Base-by-base conservation (phyloP, 768 basidiomycete species). In the Suillus cothurnatus region DNA sequence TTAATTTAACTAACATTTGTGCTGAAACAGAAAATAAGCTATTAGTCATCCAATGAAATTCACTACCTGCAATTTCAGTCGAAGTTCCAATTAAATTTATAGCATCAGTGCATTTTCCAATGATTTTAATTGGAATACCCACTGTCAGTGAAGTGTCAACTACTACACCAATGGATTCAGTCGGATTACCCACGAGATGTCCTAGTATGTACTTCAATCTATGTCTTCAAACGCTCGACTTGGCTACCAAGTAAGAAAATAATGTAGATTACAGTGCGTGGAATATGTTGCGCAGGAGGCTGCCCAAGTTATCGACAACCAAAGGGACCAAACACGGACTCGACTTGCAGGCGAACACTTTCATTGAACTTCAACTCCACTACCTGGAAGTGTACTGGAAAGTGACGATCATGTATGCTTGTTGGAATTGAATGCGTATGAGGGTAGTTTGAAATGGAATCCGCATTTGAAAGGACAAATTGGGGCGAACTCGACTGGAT, bases 271-370 rank as follows among this genome's bases (percentile, higher is more conserved):
- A 88, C 81, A 31, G 87, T 73, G 38, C 81, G 79, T 15, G 90
- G 89, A 53, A 89, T 85, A 87, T 4, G 91, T 91, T 4, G 71
- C 77, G 67, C 88, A 88, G 17, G 77, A 81, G 32, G 87, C 80
- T 15, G 85, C 85, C 90, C 90, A 92, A 43, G 82, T 80, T 34
- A 91, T 83, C 8, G 90, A 79, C 39, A 91, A 70, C 90, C 90
- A 92, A 47, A 92, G 76, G 7, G 88, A 90, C 81, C 81, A 85
- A 6, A 85, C 81, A 65, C 84, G 82, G 17, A 90, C n/a, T n/a
- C n/a, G n/a, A n/a, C 87, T 67, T 92, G 88, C 31, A 79, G 73
- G 59, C 81, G 81, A 15, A 80, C 84, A 21, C 77, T 67, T 39
- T 76, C 76, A 61, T 78, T 79, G 72, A 90, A 93, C 61, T 83